These are phyloP conservation scores for Boletus pseudo-olivaceus DNA, from an alignment of 768 basidiomycete genomes.

Conservation along the genomic window DNA sequence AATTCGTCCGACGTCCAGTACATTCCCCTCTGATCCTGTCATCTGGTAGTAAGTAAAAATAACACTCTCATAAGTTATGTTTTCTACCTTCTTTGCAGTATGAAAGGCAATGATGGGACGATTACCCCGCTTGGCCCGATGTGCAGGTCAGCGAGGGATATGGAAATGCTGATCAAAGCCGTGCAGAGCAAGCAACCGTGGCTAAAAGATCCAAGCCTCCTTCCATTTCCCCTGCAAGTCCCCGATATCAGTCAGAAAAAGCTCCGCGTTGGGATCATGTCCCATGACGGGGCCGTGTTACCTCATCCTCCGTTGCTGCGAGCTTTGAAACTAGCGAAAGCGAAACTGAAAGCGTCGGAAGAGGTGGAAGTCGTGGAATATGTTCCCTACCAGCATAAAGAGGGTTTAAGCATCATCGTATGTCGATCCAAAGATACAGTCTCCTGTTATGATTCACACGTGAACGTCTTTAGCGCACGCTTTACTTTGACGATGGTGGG, in stretches of 20 bases:
- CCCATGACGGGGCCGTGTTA: slow-evolving; percentile 36
- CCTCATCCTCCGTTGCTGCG: slow-evolving; percentile 42
- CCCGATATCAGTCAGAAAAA: slow-evolving; percentile 26
- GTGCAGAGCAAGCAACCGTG: slow-evolving; percentile 37
- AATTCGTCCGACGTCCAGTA: slow-evolving; percentile 36
- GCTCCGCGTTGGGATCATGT: slow-evolving; percentile 27
- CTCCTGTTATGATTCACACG: neutral
- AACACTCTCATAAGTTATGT: neutral
- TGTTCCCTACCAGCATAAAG: slow-evolving; percentile 33
- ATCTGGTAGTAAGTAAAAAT: slow-evolving; percentile 20
- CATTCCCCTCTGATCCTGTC: slow-evolving; percentile 21
- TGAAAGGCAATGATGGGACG: slow-evolving; percentile 24
- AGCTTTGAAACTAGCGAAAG: slow-evolving; percentile 36
- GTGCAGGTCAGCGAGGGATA: slow-evolving; percentile 27
- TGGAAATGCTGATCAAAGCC: slow-evolving; percentile 17
- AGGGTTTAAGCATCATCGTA: slow-evolving; percentile 32
- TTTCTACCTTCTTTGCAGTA: slow-evolving; percentile 17
- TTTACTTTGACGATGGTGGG: slow-evolving; percentile 41
- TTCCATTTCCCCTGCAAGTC: slow-evolving; percentile 28
- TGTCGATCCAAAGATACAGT: neutral
- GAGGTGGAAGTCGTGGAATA: slow-evolving; percentile 38
- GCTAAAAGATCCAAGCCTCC: slow-evolving; percentile 34
- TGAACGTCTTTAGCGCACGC: slow-evolving; percentile 23
- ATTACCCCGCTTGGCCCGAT: slow-evolving; percentile 19
- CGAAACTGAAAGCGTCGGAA: slow-evolving; percentile 33